These are phyloP conservation scores for Vachellia pachyceras DNA, from an alignment of 306 rosid genomes.

Conservation along the genomic window DNA sequence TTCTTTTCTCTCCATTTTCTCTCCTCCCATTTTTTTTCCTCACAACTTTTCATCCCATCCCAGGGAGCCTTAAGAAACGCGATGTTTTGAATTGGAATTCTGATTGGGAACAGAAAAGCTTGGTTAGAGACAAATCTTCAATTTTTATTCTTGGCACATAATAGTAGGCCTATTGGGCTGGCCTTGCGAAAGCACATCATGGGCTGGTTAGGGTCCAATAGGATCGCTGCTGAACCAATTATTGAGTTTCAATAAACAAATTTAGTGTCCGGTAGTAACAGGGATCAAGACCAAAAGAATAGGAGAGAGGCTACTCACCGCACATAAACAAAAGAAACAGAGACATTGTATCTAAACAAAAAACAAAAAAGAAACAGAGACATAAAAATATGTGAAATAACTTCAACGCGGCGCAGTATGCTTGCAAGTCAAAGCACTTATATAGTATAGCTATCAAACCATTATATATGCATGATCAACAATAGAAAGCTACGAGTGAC, in stretches of 20 bases:
- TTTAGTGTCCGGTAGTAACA: too few species aligned
- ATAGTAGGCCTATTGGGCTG: not conserved
- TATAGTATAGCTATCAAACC: not conserved
- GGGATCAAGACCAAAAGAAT: not conserved
- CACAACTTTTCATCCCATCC: too few species aligned
- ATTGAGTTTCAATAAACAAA: too few species aligned
- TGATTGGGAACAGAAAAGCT: not conserved
- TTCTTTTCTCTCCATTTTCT: too few species aligned
- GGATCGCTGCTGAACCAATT: not conserved
- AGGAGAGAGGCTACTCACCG: not conserved
- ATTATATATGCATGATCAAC: not conserved
- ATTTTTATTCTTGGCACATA: not conserved
- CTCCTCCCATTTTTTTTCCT: too few species aligned
- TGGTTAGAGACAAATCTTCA: not conserved
- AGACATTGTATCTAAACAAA: too few species aligned
- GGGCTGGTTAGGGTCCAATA: not conserved
- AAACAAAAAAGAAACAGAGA: not conserved
- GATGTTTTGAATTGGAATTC: not conserved
- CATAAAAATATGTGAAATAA: not conserved
- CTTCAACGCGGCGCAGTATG: not conserved
- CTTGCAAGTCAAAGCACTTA: not conserved
- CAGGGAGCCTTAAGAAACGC: too few species aligned
- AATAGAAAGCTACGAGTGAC: not conserved
- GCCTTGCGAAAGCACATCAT: not conserved
- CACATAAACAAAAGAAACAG: not conserved